Evolutionary conservation across 495 filamentous ascomycete species (phyloP), one percentile per base, ranked within the genome.

Genomic region (Collariella sp.): DNA sequence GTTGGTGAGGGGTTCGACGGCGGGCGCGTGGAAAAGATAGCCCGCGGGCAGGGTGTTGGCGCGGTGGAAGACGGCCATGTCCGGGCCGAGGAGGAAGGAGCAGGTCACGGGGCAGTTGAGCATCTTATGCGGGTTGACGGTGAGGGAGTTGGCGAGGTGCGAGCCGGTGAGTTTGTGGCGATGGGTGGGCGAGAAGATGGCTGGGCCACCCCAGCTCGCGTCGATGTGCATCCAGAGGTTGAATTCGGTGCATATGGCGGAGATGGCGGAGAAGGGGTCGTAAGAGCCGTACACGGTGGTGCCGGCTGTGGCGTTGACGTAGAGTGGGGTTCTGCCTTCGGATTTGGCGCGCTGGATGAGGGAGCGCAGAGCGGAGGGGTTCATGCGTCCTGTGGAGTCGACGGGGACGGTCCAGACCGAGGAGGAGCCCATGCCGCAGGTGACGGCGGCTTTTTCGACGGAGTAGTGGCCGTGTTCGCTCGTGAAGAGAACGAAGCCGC

Each of bases 91-190:
- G 9, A 98, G 78, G 73, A 95, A 95, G 7, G 86, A 90, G 70
- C 91, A 98, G 3, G 91, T 94, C 34, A 93, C 68, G 0, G 91
- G 91, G 9, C 87, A 87, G 38, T 87, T 88, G 60, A 98, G 78
- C 93, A 96, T 98, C 70, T 96, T 96, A 70, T 98, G 91, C 55
- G 93, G 91, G 67, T 94, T 95, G 38, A 95, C 78, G 9, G 88
- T 84, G 26, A 96, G 75, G 34, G 81, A 87, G 70, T 95, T 76
- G 9, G 89, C 93, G 15, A 81, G 75, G 42, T 90, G 76, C 13
- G 79, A 71, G 22, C 91, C 91, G 15, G 73, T 64, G 35, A 94
- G 69, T 68, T 87, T 85, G 60, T 74, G 66, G 24, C 75, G 75
- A 48, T 87, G 84, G 39, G 67, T 66, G 26, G 74, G 52, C 24